Evolutionary conservation across 805 yeast genomes (phyloP), one percentile per base, ranked within the genome.

Genomic region (Ogataea chonburiensis): DNA sequence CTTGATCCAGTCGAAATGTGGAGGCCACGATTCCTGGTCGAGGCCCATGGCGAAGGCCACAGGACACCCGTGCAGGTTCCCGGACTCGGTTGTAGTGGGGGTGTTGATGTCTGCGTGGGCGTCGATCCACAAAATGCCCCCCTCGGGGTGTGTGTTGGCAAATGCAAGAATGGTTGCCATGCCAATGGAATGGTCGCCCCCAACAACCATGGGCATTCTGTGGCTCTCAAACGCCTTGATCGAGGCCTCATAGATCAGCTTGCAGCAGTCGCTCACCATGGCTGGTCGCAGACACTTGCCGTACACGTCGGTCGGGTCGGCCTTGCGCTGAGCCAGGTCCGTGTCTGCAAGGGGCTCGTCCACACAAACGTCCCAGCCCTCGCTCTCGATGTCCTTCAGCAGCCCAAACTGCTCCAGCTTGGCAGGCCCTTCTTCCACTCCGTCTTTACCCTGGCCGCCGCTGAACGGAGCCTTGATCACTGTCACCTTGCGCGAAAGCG

Each of bases 71-170:
- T 91, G 98, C 51, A 91, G 70, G 61, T 91, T 93, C 26, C 98
- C 98, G 6, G 91, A 78, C 18, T 74, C 82, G 2, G 97, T 80
- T 7, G 87, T 77, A 22, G 70, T 68, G 8, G 96, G 86, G 1
- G 97, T 83, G 68, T 93, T 93, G 58, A 93, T 82, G 61, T 91
- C 98, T 13, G 98, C 96, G 61, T 91, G 98, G 0, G 98, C 98
- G 64, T 91, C 98, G 51, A 91, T 82, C 98, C 98, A 91, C 45
- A 91, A 59, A 24, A 91, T 70, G 53, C 95, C 88, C 17, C 95
- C 87, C 50, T 89, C 87, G 13, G 96, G 96, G 58, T 82, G 70
- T 46, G 76, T 73, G 12, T 75, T 77, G 45, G 87, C 70, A 20
- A 89, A 85, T 3, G 94, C 98, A 19, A 86, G 71, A 22, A 91